These are phyloP conservation scores for Ophiostoma perfectum DNA, from an alignment of 2,329 filamentous ascomycete species.

Conservation along the genomic window DNA sequence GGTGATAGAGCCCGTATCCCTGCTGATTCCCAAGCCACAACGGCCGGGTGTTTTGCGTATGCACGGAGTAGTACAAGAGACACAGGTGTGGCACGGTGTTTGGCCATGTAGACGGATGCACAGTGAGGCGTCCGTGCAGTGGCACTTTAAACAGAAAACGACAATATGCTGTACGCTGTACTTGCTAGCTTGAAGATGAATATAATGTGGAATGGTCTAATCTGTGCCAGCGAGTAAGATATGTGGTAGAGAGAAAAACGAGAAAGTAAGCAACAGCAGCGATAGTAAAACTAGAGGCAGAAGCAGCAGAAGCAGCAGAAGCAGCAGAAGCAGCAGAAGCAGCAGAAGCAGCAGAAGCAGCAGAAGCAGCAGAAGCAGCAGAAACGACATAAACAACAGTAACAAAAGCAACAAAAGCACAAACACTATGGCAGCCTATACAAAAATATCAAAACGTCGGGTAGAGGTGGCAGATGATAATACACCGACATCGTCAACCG, in stretches of 20 bases:
- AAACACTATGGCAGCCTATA: conserved; percentile 17
- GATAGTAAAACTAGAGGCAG: background rate
- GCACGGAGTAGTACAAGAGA: background rate
- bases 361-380: background rate
- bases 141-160: background rate
- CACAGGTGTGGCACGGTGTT: background rate
- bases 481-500: background rate
- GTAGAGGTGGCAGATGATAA: background rate
- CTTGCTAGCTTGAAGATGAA: conserved; percentile 8
- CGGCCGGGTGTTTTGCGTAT: background rate
- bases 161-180: background rate
- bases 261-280: background rate
- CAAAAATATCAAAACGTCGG: conserved; percentile 16
- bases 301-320: background rate
- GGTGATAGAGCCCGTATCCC: background rate
- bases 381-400: background rate
- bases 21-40: background rate
- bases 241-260: background rate
- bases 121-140: background rate
- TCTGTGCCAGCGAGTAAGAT: conserved; percentile 18
- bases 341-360: background rate
- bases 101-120: background rate
- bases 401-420: conserved; percentile 9
- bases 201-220: conserved; percentile 18
- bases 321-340: background rate